Evolutionary conservation across 228 moss, liverwort and hornwort genomes (phyloP).

Genomic region (Sphagnum magellanicum): DNA sequence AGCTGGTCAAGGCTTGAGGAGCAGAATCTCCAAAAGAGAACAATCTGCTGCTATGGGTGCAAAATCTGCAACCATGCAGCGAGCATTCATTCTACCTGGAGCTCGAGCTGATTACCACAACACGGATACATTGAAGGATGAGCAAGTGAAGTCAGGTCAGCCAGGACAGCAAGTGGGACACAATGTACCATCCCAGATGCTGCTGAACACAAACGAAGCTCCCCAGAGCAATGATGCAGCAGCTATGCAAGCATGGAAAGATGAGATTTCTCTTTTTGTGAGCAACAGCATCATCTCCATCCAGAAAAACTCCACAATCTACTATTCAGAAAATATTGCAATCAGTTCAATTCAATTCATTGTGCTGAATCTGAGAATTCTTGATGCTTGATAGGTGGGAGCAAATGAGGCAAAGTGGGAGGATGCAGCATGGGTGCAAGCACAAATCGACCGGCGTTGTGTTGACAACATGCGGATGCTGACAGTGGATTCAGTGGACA

Average conservation of each 20-base stretch:
- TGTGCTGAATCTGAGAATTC: neutral
- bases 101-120: slow-evolving; percentile 20
- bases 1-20: too few relatives aligned
- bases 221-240: slow-evolving; percentile 9
- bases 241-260: slow-evolving; percentile 29
- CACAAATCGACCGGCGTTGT: slow-evolving; percentile 53
- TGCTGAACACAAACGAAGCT: slow-evolving; percentile 6
- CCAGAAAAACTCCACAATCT: neutral
- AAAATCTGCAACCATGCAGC: too few relatives aligned
- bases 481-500: slow-evolving; percentile 57
- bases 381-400: slow-evolving; percentile 19
- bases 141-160: slow-evolving; percentile 39
- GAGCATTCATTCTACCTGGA: neutral
- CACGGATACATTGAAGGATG: slow-evolving; percentile 29
- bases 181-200: slow-evolving; percentile 43
- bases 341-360: neutral
- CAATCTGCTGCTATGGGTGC: too few relatives aligned
- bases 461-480: slow-evolving; percentile 85
- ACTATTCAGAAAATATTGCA: neutral
- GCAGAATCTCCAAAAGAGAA: too few relatives aligned
- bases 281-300: neutral
- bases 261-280: slow-evolving; percentile 38
- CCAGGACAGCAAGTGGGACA: slow-evolving; percentile 29
- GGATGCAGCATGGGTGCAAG: slow-evolving; percentile 40
- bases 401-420: slow-evolving; percentile 40